Evolutionary conservation across 495 filamentous ascomycete genomes (phyloP).

Genomic region (Penicillium verhagenii): DNA sequence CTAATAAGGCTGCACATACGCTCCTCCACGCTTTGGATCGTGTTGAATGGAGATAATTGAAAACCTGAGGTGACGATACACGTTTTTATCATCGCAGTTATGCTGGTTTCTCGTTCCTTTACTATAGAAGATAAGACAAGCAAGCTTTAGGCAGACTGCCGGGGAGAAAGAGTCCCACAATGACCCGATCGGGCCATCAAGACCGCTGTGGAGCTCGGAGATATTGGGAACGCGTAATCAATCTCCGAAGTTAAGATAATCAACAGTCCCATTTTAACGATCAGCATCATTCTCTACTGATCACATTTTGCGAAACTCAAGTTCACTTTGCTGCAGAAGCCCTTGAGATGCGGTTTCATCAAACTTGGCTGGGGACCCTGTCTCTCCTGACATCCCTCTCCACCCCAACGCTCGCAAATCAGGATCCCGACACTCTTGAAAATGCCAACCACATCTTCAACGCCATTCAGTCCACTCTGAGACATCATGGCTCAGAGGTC

Average conservation of each 20-base stretch:
- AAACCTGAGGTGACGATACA: background rate
- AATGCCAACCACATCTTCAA: constrained; percentile 67
- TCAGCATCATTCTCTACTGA: background rate
- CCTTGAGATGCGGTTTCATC: background rate
- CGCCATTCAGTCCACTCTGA: constrained; percentile 62
- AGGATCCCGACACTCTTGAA: background rate
- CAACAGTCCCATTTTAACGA: background rate
- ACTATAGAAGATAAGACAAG: no score
- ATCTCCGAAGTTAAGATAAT: background rate
- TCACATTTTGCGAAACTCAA: background rate
- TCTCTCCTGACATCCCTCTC: background rate
- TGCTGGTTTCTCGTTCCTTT: no score
- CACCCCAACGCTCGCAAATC: background rate
- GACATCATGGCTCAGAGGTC: constrained; percentile 66
- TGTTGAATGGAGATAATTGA: background rate
- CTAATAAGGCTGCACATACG: constrained; percentile 21
- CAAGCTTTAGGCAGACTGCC: background rate
- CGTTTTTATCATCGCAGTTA: no score
- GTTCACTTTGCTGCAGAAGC: background rate
- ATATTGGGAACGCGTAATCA: background rate
- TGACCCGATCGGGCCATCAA: background rate
- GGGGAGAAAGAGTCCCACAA: background rate
- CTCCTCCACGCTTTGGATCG: constrained; percentile 6
- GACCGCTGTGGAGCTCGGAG: constrained; percentile 2
- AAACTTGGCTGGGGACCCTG: background rate